Conservation (phyloP, 345 rosid species). For the Populus euphratica region DNA sequence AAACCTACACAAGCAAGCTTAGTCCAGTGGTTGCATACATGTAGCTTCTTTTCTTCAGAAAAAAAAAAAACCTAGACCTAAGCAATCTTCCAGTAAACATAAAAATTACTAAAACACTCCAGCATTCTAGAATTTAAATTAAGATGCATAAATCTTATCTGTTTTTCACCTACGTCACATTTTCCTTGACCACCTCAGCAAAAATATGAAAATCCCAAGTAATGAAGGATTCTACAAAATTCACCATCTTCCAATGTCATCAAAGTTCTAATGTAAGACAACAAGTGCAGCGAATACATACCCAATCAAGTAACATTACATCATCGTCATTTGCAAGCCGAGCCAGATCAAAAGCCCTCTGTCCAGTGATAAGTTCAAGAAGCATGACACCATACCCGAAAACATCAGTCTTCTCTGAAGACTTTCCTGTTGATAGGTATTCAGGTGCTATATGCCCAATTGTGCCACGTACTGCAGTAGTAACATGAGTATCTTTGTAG, state of each 20-base stretch:
- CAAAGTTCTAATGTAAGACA: background rate
- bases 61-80: background rate
- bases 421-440: slow-evolving; percentile 86
- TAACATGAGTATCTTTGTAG: slow-evolving; percentile 86
- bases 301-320: slow-evolving; percentile 96
- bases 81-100: background rate
- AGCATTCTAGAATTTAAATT: background rate
- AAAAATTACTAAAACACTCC: background rate
- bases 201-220: background rate
- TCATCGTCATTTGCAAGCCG: slow-evolving; percentile 93
- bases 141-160: background rate
- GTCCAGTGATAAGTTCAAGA: slow-evolving; percentile 94
- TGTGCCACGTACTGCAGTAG: slow-evolving; percentile 97
- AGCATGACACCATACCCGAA: slow-evolving; percentile 98
- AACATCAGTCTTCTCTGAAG: slow-evolving; percentile 96
- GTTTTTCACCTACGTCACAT: background rate
- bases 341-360: slow-evolving; percentile 91
- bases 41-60: too few relatives aligned
- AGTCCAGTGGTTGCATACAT: background rate
- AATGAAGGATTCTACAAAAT: background rate
- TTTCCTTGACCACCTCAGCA: background rate
- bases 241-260: background rate
- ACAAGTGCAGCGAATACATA: slow-evolving; percentile 27
- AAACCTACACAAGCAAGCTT: background rate
- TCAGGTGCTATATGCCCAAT: slow-evolving; percentile 97